Evolutionary conservation across 129 eudicot genomes (phyloP), one percentile per base, ranked within the genome.

Genomic region (Saposhnikovia divaricata): DNA sequence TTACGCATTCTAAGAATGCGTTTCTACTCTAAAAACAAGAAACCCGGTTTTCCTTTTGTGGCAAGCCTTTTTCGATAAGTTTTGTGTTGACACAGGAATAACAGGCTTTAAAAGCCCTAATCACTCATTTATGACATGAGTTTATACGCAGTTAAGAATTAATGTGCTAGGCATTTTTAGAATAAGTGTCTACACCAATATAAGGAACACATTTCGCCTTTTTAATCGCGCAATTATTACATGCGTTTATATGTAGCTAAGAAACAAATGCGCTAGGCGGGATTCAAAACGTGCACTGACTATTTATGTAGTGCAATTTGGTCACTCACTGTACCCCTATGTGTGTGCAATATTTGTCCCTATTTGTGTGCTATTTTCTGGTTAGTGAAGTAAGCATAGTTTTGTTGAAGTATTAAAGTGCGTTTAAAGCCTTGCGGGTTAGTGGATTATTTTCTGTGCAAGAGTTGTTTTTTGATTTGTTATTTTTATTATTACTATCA

Each of bases 351-450:
- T 57, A 57, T 16, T 16, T 3, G 28, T 3, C 5, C 23, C 6
- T 34, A 34, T 34, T 34, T 34, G 37, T 34, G 37, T 34, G 37
- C 37, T 34, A 34, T 34, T 34, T 34, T 34, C 91, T 69, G 84
- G 87, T 74, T 94, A 87, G 87, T 74, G 80, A 84, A 80, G 83
- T 83, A 83, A 86, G 91, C 59, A 70, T 44, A 53, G 27, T 81
- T 77, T 78, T 80, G 40, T 81, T 80, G 80, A 81, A 82, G 87
- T 89, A 18, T 18, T 44, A 8, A 9, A 44, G 47, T 8, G 47
- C 47, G 9, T 44, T 8, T 44, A 9, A 44, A 44, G 47, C 13
- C 12, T 44, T 44, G 12, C 47, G 8, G 31, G 28, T 23, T 59
- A 8, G 28, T 59, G 68, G 10, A 23, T 23, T 7, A 23, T 3